Base-by-base conservation (phyloP, 805 yeast species). In the Starmerella scarabaei region DNA sequence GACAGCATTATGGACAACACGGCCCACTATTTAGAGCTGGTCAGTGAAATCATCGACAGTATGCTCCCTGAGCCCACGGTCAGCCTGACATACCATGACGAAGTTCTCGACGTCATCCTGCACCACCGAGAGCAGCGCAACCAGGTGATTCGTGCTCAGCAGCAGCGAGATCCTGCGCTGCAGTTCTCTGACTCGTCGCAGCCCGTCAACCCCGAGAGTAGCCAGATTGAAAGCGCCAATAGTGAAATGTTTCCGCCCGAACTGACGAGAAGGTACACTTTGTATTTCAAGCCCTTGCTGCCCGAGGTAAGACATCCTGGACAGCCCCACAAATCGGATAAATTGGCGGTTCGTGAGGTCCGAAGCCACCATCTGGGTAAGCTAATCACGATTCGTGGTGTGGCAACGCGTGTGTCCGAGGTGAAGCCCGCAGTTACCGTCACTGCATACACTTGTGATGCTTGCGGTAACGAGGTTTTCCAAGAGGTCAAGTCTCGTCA, bases 361-460 rank as follows among this genome's bases (percentile, higher is more conserved):
- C 79, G 76, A 56, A 96, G 96, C 46, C 64, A 68, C 29, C 76
- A 73, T 48, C 68, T 91, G 37, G 99, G 99, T 36, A 76, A 80
- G 52, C 71, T 82, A 46, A 80, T 91, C 53, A 86, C 95, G 0
- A 80, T 86, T 3, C 68, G 94, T 48, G 99, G 98, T 41, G 86
- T 91, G 50, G 84, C 88, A 37, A 91, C 97, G 7, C 70, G 98
- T 50, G 94, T 86, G 4, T 79, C 94, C 2, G 99, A 91, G 59
- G 98, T 91, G 33, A 88, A 86, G 60, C 99, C 99, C 3, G 68
- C 83, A 5, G 82, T 91, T 6, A 66, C 73, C 44, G 96, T 91
- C 39, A 84, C 80, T 53, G 97, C 98, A 1, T 93, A 88, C 58
- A 83, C 97, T 5, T 91, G 99, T 64, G 98, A 91, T 58, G 80